Percentiles rank a stretch among this genome's conserved stretches.
phyloP scores from a whole-genome alignment of 768 basidiomycete genomes.

The Kwoniella shandongensis region DNA sequence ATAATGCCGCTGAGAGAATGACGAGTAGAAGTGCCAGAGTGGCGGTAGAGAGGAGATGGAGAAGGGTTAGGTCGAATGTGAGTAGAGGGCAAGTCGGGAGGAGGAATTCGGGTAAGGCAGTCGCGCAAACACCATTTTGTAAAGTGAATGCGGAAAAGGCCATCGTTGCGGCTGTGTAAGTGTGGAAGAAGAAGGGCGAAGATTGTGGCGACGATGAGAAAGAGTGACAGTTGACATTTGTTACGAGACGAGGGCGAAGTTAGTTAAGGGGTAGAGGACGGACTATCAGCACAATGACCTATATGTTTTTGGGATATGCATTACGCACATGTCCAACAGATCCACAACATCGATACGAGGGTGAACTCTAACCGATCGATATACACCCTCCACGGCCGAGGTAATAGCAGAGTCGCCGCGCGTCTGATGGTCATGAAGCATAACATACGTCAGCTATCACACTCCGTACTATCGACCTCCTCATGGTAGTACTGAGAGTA shows the following conservation, averaged over 20 bases:
- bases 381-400: conserved; percentile 38
- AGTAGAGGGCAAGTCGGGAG: conserved; percentile 39
- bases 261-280: too few relatives aligned
- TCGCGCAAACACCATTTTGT: conserved; percentile 26
- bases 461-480: too few relatives aligned
- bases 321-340: conserved; percentile 45
- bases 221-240: background rate
- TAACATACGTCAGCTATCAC: background rate
- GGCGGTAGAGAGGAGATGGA: conserved; percentile 33
- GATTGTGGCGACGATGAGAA: background rate
- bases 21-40: conserved; percentile 36
- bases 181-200: background rate
- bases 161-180: conserved; percentile 41
- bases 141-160: conserved; percentile 42
- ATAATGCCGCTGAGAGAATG: conserved; percentile 34
- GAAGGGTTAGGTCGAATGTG: conserved; percentile 40
- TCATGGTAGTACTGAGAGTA: background rate
- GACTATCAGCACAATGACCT: too few relatives aligned
- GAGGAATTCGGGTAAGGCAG: conserved; percentile 10
- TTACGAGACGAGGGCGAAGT: too few relatives aligned
- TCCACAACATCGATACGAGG: conserved; percentile 40
- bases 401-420: conserved; percentile 12
- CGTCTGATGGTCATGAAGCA: conserved; percentile 24
- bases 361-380: conserved; percentile 42
- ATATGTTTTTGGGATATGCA: too few relatives aligned